phyloP scores from a whole-genome alignment of 2,329 filamentous ascomycete species.

The Colletotrichum sp. region DNA sequence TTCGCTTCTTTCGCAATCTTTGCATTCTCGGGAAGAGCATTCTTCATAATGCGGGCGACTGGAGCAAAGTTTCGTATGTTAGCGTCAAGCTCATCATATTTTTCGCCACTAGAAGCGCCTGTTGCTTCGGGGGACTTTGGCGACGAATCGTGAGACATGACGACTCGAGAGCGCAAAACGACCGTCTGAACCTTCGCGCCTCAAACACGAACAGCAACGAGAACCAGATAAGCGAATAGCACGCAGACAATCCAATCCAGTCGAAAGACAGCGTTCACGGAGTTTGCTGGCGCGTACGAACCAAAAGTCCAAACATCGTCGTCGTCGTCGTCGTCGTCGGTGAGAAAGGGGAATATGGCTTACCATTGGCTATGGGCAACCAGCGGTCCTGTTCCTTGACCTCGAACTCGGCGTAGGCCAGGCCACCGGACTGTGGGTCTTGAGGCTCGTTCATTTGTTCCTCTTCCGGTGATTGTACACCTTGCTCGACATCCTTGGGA shows the following conservation, averaged over 20 bases:
- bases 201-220: conserved; percentile 6
- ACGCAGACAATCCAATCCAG: not conserved
- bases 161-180: conserved; percentile 25
- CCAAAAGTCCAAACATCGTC: conserved; percentile 51
- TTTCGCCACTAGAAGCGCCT: conserved; percentile 52
- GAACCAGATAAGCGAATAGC: not conserved
- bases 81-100: conserved; percentile 74
- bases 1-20: conserved; percentile 99
- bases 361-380: conserved; percentile 99
- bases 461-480: conserved; percentile 91
- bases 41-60: conserved; percentile 99
- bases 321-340: not conserved
- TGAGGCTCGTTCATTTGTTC: conserved; percentile 91
- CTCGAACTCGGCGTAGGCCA: conserved; percentile 86
- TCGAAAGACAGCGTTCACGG: conserved; percentile 6
- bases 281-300: conserved; percentile 26
- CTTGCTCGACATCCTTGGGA: conserved; percentile 93
- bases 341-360: conserved; percentile 54
- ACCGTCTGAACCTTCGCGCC: not conserved
- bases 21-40: conserved; percentile 94
- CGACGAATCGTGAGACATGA: conserved; percentile 66
- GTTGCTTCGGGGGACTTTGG: conserved; percentile 55
- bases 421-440: conserved; percentile 77
- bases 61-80: conserved; percentile 91
- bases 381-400: conserved; percentile 99